Evolutionary conservation across 805 yeast species (phyloP).

Genomic region (Brettanomyces bruxellensis): DNA sequence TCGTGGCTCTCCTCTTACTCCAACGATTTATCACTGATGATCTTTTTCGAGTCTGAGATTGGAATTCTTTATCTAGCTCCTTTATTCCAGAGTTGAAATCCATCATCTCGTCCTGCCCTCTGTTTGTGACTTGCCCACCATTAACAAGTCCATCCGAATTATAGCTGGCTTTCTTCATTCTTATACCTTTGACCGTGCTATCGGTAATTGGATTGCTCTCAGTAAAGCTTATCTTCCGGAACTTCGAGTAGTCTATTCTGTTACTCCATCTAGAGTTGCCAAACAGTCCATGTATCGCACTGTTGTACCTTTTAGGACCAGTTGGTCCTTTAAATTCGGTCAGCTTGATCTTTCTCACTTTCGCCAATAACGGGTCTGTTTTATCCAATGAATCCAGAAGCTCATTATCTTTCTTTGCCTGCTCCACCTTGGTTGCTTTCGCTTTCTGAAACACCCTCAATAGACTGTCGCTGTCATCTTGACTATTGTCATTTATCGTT

Average conservation of each 20-base stretch:
- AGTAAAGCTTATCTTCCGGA: constrained; percentile 6
- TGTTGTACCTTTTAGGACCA: constrained; percentile 1
- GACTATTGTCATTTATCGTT: neutral
- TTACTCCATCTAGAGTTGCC: constrained; percentile 10
- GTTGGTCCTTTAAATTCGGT: neutral
- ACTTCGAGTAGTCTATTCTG: constrained; percentile 11
- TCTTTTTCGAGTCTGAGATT: neutral
- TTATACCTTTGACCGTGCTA: constrained; percentile 12
- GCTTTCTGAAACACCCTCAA: constrained; percentile 8
- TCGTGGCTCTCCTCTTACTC: constrained; percentile 2
- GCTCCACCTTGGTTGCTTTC: constrained; percentile 6
- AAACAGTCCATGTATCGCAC: neutral
- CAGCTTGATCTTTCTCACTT: constrained; percentile 8
- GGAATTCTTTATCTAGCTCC: constrained; percentile 5
- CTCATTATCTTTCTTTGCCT: constrained; percentile 2
- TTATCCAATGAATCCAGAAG: neutral
- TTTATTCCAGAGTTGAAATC: constrained; percentile 1
- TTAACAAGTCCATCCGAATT: constrained; percentile 6
- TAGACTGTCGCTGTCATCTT: neutral
- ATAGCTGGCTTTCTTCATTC: constrained; percentile 10
- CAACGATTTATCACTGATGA: neutral
- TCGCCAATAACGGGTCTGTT: neutral
- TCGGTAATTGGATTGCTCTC: constrained; percentile 12
- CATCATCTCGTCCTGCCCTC: constrained; percentile 2
- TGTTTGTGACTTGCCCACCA: neutral